phyloP scores from a whole-genome alignment of 164 flowering plant genomes.

The Vitis rupestris region DNA sequence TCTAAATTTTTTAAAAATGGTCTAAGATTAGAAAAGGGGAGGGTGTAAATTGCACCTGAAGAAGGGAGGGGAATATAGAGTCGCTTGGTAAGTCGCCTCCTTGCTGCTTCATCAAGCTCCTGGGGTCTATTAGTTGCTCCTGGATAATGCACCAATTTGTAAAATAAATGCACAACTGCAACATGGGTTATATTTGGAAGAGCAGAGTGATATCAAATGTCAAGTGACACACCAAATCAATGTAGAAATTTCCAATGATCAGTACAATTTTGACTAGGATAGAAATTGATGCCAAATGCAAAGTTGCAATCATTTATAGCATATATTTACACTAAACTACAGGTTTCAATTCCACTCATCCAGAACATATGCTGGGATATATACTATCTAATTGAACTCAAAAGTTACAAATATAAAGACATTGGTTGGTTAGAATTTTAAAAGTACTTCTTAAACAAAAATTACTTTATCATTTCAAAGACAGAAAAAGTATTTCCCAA shows the following conservation, averaged over 20 bases:
- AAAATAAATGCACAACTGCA: neutral
- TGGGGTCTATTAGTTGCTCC: slow-evolving; percentile 99
- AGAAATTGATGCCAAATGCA: neutral
- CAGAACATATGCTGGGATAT: too few species aligned
- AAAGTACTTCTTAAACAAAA: neutral
- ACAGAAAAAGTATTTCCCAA: neutral
- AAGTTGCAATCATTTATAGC: too few species aligned
- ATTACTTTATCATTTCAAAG: neutral
- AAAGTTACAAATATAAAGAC: neutral
- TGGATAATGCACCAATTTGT: slow-evolving; percentile 21
- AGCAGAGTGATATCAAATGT: too few species aligned
- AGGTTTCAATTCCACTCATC: too few species aligned
- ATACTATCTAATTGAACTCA: too few species aligned
- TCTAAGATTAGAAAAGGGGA: neutral
- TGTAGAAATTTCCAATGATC: neutral
- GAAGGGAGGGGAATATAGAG: slow-evolving; percentile 96
- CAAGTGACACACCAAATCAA: neutral
- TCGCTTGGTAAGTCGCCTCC: slow-evolving; percentile 92
- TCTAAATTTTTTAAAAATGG: neutral
- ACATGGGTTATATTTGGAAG: neutral
- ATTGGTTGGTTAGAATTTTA: neutral
- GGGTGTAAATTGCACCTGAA: slow-evolving; percentile 47
- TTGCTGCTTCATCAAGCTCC: slow-evolving; percentile 98
- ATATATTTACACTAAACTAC: too few species aligned
- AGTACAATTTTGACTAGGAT: neutral